Percentiles rank a stretch among this genome's conserved stretches.
Conservation (phyloP, 306 rosid species). For the Clitoria ternatea region DNA sequence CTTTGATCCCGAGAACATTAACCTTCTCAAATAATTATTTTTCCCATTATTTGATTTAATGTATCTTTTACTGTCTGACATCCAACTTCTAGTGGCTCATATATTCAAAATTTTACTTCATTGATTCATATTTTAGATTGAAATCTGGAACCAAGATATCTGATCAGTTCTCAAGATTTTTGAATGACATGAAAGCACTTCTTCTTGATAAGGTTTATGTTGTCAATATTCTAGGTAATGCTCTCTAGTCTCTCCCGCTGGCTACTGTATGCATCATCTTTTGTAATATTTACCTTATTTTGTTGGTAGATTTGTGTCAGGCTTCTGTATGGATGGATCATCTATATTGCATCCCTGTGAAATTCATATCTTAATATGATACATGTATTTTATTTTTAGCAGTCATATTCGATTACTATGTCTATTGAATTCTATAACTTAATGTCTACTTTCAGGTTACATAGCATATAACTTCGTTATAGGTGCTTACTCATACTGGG, state of each 20-base stretch:
- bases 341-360: background rate
- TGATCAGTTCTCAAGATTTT: conserved; percentile 40
- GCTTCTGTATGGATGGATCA: conserved; percentile 6
- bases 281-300: background rate
- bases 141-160: conserved; percentile 10
- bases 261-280: conserved; percentile 14
- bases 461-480: conserved; percentile 72
- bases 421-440: conserved; percentile 7
- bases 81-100: conserved; percentile 7
- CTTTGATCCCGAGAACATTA: background rate
- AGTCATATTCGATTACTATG: background rate
- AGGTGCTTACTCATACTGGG: conserved; percentile 95
- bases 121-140: conserved; percentile 35
- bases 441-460: conserved; percentile 48
- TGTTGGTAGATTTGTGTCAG: conserved; percentile 2
- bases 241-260: conserved; percentile 22
- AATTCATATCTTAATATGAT: background rate
- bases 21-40: background rate
- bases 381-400: background rate
- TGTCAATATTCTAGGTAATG: conserved; percentile 73
- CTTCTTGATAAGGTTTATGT: conserved; percentile 64
- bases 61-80: conserved; percentile 8
- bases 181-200: conserved; percentile 63
- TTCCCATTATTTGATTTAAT: conserved; percentile 1
- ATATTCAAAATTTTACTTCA: background rate